Percentiles rank a stretch among this genome's conserved stretches.
Conservation (phyloP, 768 basidiomycete species). For the Candolleomyces eurysporus region DNA sequence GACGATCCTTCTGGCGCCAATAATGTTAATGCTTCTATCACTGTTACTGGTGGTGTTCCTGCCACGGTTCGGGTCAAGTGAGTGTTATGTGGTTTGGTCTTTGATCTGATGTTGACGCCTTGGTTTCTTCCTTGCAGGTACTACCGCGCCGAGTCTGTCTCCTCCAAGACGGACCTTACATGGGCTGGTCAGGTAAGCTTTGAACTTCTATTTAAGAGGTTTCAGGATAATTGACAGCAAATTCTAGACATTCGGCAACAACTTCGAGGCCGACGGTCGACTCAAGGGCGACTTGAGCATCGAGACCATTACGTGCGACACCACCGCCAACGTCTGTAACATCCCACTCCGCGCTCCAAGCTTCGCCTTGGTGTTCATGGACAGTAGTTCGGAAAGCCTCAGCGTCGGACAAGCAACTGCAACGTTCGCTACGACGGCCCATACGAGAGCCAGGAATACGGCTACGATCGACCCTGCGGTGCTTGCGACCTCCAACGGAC, state of each 20-base stretch:
- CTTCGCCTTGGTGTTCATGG: conserved; percentile 66
- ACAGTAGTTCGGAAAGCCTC: conserved; percentile 9
- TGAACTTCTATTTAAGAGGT: too few relatives aligned
- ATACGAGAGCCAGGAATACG: conserved; percentile 45
- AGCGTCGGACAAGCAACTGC: conserved; percentile 21
- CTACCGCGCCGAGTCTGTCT: conserved; percentile 52
- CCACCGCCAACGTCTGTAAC: conserved; percentile 48
- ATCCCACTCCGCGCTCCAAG: conserved; percentile 68
- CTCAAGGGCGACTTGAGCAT: conserved; percentile 54
- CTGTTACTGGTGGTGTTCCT: conserved; percentile 46
- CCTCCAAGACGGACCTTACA: conserved; percentile 62
- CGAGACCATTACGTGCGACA: conserved; percentile 59
- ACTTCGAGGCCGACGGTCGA: conserved; percentile 67
- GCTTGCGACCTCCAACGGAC: conserved; percentile 66
- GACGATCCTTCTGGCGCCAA: conserved; percentile 57
- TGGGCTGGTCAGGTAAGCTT: conserved; percentile 88
- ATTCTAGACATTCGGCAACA: conserved; percentile 55
- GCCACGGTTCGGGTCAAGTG: conserved; percentile 53
- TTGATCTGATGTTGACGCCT: conserved; percentile 9
- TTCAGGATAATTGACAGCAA: background rate
- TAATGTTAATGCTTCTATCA: conserved; percentile 50
- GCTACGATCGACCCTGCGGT: conserved; percentile 51
- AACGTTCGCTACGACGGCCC: conserved; percentile 47
- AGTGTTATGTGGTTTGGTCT: conserved; percentile 49
- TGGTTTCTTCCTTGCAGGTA: conserved; percentile 36